Conservation (phyloP, 1,139 yeast species). For the Saccharomyces hybrid region DNA sequence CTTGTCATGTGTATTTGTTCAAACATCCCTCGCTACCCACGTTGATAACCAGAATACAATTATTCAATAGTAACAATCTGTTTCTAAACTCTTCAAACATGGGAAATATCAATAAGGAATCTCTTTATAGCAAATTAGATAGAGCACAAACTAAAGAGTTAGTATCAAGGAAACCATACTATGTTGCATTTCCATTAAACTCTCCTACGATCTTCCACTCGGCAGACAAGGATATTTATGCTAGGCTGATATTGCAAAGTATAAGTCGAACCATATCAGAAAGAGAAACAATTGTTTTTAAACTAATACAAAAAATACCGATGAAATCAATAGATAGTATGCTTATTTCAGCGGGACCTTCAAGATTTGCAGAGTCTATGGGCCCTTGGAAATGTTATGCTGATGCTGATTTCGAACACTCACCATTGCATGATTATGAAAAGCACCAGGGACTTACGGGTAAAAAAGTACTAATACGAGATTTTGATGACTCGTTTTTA, state of each 20-base stretch:
- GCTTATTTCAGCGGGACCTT: constrained; percentile 47
- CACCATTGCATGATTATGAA: constrained; percentile 44
- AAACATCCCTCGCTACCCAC: constrained; percentile 57
- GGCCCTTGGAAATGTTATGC: constrained; percentile 73
- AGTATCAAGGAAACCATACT: constrained; percentile 51
- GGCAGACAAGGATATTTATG: constrained; percentile 40
- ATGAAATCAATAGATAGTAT: constrained; percentile 38
- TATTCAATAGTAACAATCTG: constrained; percentile 44
- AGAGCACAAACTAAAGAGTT: constrained; percentile 33
- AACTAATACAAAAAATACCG: constrained; percentile 38
- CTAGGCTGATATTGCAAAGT: constrained; percentile 51
- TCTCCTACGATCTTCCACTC: constrained; percentile 64
- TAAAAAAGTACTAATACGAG: constrained; percentile 10
- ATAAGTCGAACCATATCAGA: constrained; percentile 46
- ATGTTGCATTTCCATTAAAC: constrained; percentile 57
- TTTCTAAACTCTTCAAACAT: constrained; percentile 6
- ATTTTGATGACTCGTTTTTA: constrained; percentile 3
- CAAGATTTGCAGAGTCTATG: constrained; percentile 50
- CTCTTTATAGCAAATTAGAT: constrained; percentile 16
- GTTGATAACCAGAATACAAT: constrained; percentile 55
- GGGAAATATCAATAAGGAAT: constrained; percentile 3
- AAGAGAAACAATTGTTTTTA: constrained; percentile 31
- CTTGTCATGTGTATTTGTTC: constrained; percentile 59
- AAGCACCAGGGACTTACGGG: constrained; percentile 22
- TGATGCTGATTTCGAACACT: constrained; percentile 51